These are phyloP conservation scores for Calonectria honghensis DNA, from an alignment of 2,329 filamentous ascomycete species.

Conservation along the genomic window DNA sequence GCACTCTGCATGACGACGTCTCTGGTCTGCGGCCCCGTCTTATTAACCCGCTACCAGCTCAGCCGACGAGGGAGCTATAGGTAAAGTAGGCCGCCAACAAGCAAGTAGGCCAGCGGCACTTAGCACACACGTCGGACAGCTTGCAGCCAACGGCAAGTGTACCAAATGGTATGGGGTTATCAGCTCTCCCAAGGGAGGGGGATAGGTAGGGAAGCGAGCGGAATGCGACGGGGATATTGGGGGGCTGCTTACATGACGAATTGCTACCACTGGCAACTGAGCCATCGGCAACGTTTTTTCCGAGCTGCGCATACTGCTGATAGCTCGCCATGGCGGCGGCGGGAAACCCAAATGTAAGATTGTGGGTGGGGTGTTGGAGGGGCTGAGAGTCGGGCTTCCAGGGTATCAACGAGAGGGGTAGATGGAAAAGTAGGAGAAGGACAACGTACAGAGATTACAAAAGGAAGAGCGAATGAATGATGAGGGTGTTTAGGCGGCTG, in stretches of 20 bases:
- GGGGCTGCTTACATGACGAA: slow-evolving; percentile 49
- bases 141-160: slow-evolving; percentile 33
- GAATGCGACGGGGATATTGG: slow-evolving; percentile 42
- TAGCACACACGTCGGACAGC: slow-evolving; percentile 33
- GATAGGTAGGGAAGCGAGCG: slow-evolving; percentile 19
- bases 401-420: slow-evolving; percentile 16
- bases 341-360: slow-evolving; percentile 28
- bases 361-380: slow-evolving; percentile 37
- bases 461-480: background rate
- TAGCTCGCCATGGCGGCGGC: slow-evolving; percentile 54
- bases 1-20: slow-evolving; percentile 8
- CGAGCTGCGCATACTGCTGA: slow-evolving; percentile 55
- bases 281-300: slow-evolving; percentile 49
- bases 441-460: background rate
- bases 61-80: slow-evolving; percentile 6
- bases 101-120: slow-evolving; percentile 41
- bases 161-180: slow-evolving; percentile 50
- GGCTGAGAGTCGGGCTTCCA: slow-evolving; percentile 30
- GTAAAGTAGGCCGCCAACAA: slow-evolving; percentile 42
- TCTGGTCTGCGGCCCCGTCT: slow-evolving; percentile 8
- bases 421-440: background rate
- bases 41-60: slow-evolving; percentile 17
- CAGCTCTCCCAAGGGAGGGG: slow-evolving; percentile 48
- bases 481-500: slow-evolving; percentile 17
- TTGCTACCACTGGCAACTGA: slow-evolving; percentile 48